Evolutionary conservation across 2,329 filamentous ascomycete species (phyloP), one percentile per base, ranked within the genome.

Genomic region (Aspergillus novoparasiticus): DNA sequence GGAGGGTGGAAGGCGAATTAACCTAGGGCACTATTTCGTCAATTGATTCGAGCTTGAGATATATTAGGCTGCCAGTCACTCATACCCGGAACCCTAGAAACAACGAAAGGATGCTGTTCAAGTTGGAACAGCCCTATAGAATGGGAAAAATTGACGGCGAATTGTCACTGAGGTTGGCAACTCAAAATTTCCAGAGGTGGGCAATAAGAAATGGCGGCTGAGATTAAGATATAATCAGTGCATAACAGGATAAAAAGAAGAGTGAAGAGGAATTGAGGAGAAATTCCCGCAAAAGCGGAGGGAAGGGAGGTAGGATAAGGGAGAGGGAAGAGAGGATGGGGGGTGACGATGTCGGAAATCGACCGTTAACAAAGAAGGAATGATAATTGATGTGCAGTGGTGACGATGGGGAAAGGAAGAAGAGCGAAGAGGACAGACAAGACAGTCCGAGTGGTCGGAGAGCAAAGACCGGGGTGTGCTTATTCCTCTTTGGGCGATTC

Each of bases 401-500:
- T 61, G 60, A 41, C 46, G 50, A 59, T 57, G 30, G 56, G 39
- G 11, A 34, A 46, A 59, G 39, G 51, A 61, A 60, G 41, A 54
- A 43, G 59, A 57, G 30, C 41, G 65, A 66, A 64, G 60, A 66
- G 68, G 67, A 68, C 67, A 68, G 64, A 66, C 61, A 64, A 51
- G 57, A 23, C 41, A 57, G 39, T 26, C 21, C 58, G 66, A 68
- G 60, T 68, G 62, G 62, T 58, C 58, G 64, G 60, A 64, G 64
- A 39, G 51, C 54, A 61, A 58, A 57, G 36, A n/a, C 57, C 50
- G 62, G 62, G 59, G 57, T 62, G 55, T 57, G 59, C 60, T 48
- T 48, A 57, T 61, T 66, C 60, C 56, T 46, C 43, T 59, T 61
- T 48, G 53, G 58, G 61, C 59, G 61, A 66, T 65, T 62, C 59